Evolutionary conservation across 768 basidiomycete genomes (phyloP), one percentile per base, ranked within the genome.

Genomic region (Rhodosporidiobolus sp.): DNA sequence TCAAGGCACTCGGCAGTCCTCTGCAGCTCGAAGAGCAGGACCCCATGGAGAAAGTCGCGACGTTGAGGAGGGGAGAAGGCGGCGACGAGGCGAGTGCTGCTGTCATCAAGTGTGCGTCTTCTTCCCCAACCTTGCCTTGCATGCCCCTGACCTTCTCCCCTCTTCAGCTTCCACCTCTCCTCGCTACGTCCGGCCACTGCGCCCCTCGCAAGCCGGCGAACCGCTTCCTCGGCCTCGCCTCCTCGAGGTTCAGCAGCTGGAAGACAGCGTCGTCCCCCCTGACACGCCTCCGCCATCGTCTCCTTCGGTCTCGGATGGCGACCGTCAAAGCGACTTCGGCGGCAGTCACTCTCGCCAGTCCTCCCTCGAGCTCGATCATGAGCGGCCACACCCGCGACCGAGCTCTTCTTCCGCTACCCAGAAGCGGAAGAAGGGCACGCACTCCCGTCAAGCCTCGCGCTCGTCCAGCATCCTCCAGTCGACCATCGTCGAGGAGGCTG

Each of bases 231-330:
- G 46, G 1, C 63, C 67, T 9, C 60, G 48, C 14, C 60, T 55
- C 0, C 56, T 65, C 48, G 56, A 52, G 19, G 28, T 55, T 8
- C 28, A 48, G 19, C 43, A 45, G 28, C 35, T 55, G 35, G 43
- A 38, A 48, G 49, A 48, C 12, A 8, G 20, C 7, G 7, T 38
- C 57, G 30, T 70, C 34, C 63, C 69, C 7, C 69, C 63, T 50
- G 69, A 70, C 32, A 70, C 69, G 24, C 69, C 69, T 30, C 63
- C 63, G 7, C 63, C 63, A 0, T 70, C 69, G 3, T 70, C 69
- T 0, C 63, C 68, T 8, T 67, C 65, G 17, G 22, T 28, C 11
- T 62, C 59, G 32, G 63, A 58, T 38, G 54, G 34, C 38, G 55
- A 57, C 24, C 50, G 34, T 0, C 28, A n/a, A 19, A 52, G 61